Conservation (phyloP, 1,284 basidiomycete species). For the Leccinum cinnamomeum region DNA sequence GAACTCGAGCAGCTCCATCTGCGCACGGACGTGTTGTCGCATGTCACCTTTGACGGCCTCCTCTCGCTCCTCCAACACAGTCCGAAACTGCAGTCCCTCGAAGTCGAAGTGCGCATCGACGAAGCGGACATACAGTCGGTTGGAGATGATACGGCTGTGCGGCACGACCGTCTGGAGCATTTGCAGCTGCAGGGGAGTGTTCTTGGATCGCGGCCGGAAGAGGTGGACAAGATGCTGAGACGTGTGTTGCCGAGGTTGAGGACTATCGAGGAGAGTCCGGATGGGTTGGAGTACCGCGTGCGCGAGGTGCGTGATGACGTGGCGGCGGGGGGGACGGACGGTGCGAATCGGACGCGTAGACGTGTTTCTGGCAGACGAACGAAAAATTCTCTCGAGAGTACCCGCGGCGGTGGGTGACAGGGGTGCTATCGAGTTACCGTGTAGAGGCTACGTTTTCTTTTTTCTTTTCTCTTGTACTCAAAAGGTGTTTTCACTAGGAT, state of each 20-base stretch:
- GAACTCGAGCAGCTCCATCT: conserved; percentile 24
- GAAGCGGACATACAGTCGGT: conserved; percentile 16
- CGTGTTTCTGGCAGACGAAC: conserved; percentile 15
- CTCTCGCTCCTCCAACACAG: conserved; percentile 21
- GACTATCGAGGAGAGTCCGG: conserved; percentile 24
- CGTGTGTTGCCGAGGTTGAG: conserved; percentile 22
- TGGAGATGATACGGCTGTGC: conserved; percentile 19
- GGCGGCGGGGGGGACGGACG: neutral
- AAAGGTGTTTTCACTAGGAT: neutral
- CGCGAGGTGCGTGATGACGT: conserved; percentile 9
- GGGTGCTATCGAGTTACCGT: neutral
- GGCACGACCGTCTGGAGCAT: conserved; percentile 16
- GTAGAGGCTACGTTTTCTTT: neutral
- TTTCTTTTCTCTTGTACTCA: neutral
- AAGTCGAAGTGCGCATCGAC: conserved; percentile 10
- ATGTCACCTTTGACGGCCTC: conserved; percentile 25
- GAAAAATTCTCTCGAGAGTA: conserved; percentile 13
- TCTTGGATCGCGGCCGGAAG: conserved; percentile 15
- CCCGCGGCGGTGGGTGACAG: neutral
- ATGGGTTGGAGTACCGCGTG: conserved; percentile 16
- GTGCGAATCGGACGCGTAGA: neutral
- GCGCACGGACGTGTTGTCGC: neutral
- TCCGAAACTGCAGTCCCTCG: conserved; percentile 17
- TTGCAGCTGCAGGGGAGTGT: conserved; percentile 20
- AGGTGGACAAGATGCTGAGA: conserved; percentile 23